Percentiles rank a stretch among this genome's conserved stretches.
phyloP scores from a whole-genome alignment of 1,139 yeast species.

The Geotrichum carabidarum region DNA sequence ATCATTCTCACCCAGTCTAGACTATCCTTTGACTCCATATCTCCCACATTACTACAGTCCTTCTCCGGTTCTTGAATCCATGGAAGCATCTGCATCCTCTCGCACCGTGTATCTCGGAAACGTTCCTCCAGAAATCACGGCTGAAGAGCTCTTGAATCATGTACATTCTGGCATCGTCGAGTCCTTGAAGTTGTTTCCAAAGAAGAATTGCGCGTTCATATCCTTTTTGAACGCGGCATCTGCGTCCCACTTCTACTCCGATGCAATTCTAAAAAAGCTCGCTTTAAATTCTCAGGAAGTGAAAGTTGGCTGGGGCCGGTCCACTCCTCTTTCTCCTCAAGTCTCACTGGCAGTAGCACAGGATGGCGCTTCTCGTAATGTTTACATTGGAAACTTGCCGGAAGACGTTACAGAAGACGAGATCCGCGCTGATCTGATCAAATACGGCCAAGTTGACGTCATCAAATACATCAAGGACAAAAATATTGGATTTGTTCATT shows the following conservation, averaged over 20 bases:
- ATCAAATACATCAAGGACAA: conserved; percentile 68
- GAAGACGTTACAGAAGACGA: conserved; percentile 55
- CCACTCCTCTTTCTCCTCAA: conserved; percentile 59
- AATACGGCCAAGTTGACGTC: conserved; percentile 77
- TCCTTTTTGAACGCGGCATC: conserved; percentile 44
- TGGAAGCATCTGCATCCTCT: conserved; percentile 21
- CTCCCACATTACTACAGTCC: conserved; percentile 2
- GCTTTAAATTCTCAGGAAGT: conserved; percentile 45
- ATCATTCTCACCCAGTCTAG: conserved; percentile 6
- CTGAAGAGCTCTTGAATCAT: conserved; percentile 78
- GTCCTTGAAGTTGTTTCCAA: conserved; percentile 51
- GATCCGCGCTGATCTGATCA: conserved; percentile 50
- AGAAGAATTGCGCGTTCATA: conserved; percentile 45
- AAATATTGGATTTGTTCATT: conserved; percentile 73
- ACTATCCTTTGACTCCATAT: not conserved
- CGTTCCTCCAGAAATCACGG: conserved; percentile 70
- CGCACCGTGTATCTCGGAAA: conserved; percentile 90
- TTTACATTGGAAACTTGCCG: conserved; percentile 70
- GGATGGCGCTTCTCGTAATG: conserved; percentile 88
- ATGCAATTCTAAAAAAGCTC: conserved; percentile 43
- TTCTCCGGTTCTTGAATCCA: not conserved
- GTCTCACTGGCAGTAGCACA: conserved; percentile 70
- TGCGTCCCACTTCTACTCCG: conserved; percentile 49
- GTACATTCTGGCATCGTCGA: conserved; percentile 90
- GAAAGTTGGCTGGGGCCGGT: conserved; percentile 62